Conservation (phyloP, 1,284 basidiomycete species). For the Trichosporon sp. region DNA sequence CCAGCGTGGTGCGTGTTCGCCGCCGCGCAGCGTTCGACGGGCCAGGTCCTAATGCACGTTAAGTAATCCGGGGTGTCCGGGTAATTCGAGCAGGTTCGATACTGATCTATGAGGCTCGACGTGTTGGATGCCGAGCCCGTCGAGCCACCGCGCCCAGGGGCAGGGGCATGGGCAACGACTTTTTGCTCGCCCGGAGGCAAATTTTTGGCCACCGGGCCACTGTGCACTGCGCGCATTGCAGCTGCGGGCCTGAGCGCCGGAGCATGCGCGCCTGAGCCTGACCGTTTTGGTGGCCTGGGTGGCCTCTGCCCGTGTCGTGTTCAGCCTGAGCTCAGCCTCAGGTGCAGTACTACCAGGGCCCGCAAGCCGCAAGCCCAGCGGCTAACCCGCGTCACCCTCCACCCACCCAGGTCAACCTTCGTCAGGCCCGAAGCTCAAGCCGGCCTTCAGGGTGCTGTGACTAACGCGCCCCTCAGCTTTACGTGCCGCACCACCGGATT, state of each 20-base stretch:
- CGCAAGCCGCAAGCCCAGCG: neutral
- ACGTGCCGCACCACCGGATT: neutral
- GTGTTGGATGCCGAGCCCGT: neutral
- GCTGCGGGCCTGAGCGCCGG: neutral
- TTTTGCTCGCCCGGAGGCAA: neutral
- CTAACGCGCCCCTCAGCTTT: neutral
- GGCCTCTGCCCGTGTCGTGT: neutral
- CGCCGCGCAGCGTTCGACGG: neutral
- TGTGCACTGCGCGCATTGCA: neutral
- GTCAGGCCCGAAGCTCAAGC: neutral
- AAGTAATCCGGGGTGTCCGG: neutral
- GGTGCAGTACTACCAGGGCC: neutral
- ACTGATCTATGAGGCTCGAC: neutral
- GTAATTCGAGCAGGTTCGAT: conserved; percentile 5
- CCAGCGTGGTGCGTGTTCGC: neutral
- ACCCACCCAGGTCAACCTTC: neutral
- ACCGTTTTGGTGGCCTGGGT: neutral
- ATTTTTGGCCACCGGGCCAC: neutral
- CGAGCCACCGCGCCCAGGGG: neutral
- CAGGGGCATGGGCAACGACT: neutral
- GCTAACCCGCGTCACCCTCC: neutral
- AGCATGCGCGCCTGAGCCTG: neutral
- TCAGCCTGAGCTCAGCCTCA: neutral
- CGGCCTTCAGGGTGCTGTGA: neutral
- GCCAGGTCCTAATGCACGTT: neutral